Conservation (phyloP, 2,329 filamentous ascomycete genomes). For the Aureobasidium sp. region DNA sequence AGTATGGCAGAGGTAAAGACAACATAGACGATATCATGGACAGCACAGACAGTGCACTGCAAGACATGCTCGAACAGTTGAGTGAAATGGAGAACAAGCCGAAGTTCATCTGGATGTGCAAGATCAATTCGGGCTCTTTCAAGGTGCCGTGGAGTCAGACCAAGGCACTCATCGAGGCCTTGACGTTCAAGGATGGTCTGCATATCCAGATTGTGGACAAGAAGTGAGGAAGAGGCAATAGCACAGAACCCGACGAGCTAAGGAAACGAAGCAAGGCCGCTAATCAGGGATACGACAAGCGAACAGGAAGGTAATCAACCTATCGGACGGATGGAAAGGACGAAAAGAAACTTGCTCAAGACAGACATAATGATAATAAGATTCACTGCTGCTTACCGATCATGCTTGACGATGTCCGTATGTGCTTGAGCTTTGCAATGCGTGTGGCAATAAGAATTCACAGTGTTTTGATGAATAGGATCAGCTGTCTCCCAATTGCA, state of each 20-base stretch:
- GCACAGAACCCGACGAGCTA: too few relatives aligned
- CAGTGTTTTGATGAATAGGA: too few relatives aligned
- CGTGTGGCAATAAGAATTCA: too few relatives aligned
- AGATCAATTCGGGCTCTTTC: constrained; percentile 54
- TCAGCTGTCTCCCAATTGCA: too few relatives aligned
- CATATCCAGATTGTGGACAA: neutral
- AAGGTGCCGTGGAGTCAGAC: constrained; percentile 48
- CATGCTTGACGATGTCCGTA: neutral
- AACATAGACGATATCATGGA: constrained; percentile 38
- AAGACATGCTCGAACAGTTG: constrained; percentile 41
- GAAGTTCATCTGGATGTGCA: constrained; percentile 41
- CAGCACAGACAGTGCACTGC: constrained; percentile 44
- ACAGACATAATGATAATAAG: neutral
- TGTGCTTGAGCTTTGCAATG: too few relatives aligned
- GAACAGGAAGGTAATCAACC: too few relatives aligned
- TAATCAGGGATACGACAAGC: too few relatives aligned
- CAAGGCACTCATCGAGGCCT: constrained; percentile 34
- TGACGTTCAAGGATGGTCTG: constrained; percentile 25
- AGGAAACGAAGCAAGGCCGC: too few relatives aligned
- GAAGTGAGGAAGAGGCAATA: neutral
- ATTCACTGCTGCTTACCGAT: neutral
- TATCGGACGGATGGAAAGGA: too few relatives aligned
- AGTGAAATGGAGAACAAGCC: constrained; percentile 21
- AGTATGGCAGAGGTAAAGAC: constrained; percentile 41
- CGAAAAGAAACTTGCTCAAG: neutral